Evolutionary conservation across 2,329 filamentous ascomycete species (phyloP).

Genomic region (Iodosphaeria phyllophila): DNA sequence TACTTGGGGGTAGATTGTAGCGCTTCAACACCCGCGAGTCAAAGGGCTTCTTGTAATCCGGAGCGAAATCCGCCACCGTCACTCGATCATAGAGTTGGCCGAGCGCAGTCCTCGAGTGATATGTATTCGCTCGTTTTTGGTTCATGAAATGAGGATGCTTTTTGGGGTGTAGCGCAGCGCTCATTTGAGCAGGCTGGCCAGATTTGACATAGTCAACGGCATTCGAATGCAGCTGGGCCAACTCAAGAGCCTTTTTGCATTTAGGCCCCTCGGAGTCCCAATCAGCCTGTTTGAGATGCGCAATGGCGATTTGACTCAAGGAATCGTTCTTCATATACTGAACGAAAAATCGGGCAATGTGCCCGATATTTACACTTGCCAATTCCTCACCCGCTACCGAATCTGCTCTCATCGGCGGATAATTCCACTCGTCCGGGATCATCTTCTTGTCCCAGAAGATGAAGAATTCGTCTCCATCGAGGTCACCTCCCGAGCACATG

Average conservation of each 20-base stretch:
- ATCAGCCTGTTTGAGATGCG: slow-evolving; percentile 69
- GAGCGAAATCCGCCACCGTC: slow-evolving; percentile 44
- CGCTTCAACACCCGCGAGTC: slow-evolving; percentile 53
- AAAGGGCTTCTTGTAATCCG: slow-evolving; percentile 55
- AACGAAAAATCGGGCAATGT: slow-evolving; percentile 75
- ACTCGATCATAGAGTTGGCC: slow-evolving; percentile 73
- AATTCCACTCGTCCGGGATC: slow-evolving; percentile 51
- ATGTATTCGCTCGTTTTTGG: slow-evolving; percentile 36
- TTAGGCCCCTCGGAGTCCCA: slow-evolving; percentile 40
- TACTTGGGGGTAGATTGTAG: slow-evolving; percentile 32
- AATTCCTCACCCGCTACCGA: slow-evolving; percentile 35
- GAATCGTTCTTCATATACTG: slow-evolving; percentile 83
- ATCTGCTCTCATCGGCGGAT: slow-evolving; percentile 59
- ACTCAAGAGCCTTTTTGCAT: slow-evolving; percentile 47
- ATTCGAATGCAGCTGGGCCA: slow-evolving; percentile 70
- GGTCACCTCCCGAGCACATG: slow-evolving; percentile 91
- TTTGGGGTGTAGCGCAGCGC: slow-evolving; percentile 35
- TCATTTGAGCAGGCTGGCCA: slow-evolving; percentile 56
- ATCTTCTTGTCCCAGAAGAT: slow-evolving; percentile 76
- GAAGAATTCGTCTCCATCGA: slow-evolving; percentile 92
- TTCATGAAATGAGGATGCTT: slow-evolving; percentile 82
- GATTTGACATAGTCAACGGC: slow-evolving; percentile 94
- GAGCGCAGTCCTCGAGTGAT: slow-evolving; percentile 52
- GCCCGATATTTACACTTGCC: slow-evolving; percentile 46
- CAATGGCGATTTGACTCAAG: slow-evolving; percentile 59